Base-by-base conservation (phyloP, 2,329 filamentous ascomycete species). In the Didymella arachidicola region DNA sequence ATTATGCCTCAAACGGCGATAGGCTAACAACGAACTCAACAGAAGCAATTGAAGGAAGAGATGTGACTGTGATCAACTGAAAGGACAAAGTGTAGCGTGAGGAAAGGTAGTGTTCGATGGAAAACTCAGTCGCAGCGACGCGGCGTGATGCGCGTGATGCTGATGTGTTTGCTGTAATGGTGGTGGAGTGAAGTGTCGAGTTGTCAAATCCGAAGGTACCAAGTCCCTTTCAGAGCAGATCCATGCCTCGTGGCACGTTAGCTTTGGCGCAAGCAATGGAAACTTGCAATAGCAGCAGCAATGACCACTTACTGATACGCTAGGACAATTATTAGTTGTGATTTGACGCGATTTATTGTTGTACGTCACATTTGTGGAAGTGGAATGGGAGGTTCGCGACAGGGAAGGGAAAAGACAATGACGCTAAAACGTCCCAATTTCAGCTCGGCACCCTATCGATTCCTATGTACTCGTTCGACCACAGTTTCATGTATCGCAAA, bases 231-330 rank as follows among this genome's bases (percentile, higher is more conserved):
- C 64, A 69, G 56, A 72, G 61, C 62, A 66, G 68, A 73, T 72
- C 69, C 68, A 72, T 67, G 68, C 65, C 69, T 73, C 63, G 72
- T 72, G 68, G 65, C 70, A 74, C 70, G 64, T 73, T 71, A 72
- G 69, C 63, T 60, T 48, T 50, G 57, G 53, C 59, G 49, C 36
- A 60, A 55, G 55, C 63, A 62, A 60, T 50, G 59, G 41, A 53
- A 54, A 57, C 47, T 42, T 65, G 55, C 57, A 27, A 54, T 52
- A 34, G 19, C 46, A 54, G 44, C 43, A 56, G 55, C 57, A 50
- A 45, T 46, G 22, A 60, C 51, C 42, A 66, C 64, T 65, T 60
- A 66, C 62, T 51, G 48, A 58, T 56, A 61, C 47, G 44, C 58
- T 61, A 53, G 14, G 26, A 18, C 27, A 58, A 49, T 53, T 47